These are phyloP conservation scores for Clohesyomyces aquaticus DNA, from an alignment of 495 filamentous ascomycete species.

Conservation along the genomic window DNA sequence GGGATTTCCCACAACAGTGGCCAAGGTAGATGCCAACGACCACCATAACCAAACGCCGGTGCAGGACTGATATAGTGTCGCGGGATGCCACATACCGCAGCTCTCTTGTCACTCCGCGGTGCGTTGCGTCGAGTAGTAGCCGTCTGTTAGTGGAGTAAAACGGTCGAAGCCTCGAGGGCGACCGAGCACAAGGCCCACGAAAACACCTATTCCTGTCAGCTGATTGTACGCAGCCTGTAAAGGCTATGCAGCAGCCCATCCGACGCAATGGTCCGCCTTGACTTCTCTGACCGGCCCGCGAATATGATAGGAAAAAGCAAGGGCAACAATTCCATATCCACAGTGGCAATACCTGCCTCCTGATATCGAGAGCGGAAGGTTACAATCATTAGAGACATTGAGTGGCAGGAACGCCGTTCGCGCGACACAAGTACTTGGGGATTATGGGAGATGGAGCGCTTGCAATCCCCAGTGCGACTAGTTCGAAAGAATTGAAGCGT, in stretches of 20 bases:
- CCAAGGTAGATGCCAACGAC: conserved; percentile 7
- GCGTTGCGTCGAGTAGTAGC: conserved; percentile 19
- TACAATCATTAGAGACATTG: conserved; percentile 34
- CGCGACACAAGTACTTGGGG: conserved; percentile 12
- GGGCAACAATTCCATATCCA: conserved; percentile 11
- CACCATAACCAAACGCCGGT: conserved; percentile 18
- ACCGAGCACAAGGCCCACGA: conserved; percentile 1
- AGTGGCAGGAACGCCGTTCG: conserved; percentile 23
- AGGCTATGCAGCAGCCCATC: conserved; percentile 16
- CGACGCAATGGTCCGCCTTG: not conserved
- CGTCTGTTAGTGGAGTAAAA: conserved; percentile 15
- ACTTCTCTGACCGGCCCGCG: conserved; percentile 3
- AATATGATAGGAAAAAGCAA: conserved; percentile 33
- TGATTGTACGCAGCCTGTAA: not conserved
- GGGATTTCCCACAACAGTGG: conserved; percentile 27
- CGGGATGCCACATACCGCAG: conserved; percentile 11
- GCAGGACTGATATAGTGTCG: conserved; percentile 25
- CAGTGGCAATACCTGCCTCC: conserved; percentile 16
- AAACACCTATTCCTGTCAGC: conserved; percentile 6
- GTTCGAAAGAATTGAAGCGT: conserved; percentile 2
- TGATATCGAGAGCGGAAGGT: conserved; percentile 22
- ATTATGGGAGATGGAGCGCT: not conserved
- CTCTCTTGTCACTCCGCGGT: conserved; percentile 18
- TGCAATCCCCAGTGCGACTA: conserved; percentile 17
- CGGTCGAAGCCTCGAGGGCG: conserved; percentile 23